These are phyloP conservation scores for Collybia mongolica DNA, from an alignment of 768 basidiomycete genomes.

Conservation along the genomic window DNA sequence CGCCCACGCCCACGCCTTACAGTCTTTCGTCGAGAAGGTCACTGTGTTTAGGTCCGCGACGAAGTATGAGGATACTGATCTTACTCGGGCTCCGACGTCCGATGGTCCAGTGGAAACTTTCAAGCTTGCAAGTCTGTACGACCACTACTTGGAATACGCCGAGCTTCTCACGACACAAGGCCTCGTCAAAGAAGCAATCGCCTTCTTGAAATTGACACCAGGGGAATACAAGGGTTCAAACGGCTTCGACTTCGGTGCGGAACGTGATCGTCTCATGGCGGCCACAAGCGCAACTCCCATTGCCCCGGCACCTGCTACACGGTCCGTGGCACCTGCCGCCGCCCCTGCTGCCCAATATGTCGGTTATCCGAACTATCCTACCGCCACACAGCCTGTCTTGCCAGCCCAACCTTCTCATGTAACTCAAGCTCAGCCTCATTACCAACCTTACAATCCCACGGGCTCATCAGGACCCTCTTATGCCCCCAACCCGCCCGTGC, in stretches of 20 bases:
- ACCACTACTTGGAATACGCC: constrained; percentile 94
- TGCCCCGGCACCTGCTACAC: constrained; percentile 17
- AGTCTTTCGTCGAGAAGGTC: constrained; percentile 95
- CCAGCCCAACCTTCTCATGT: constrained; percentile 12
- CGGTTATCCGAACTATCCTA: constrained; percentile 19
- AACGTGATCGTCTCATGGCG: constrained; percentile 36
- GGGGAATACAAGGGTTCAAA: constrained; percentile 67
- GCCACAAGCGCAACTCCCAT: constrained; percentile 21
- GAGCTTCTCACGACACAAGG: constrained; percentile 90
- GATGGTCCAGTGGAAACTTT: constrained; percentile 59
- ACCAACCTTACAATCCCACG: constrained; percentile 10
- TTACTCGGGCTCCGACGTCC: constrained; percentile 37
- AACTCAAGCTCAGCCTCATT: constrained; percentile 9
- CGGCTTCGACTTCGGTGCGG: constrained; percentile 34
- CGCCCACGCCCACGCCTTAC: constrained; percentile 81
- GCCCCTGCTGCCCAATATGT: constrained; percentile 19
- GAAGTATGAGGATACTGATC: constrained; percentile 72
- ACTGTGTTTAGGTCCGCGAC: constrained; percentile 90
- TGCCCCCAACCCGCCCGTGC: constrained; percentile 19
- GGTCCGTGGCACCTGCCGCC: constrained; percentile 15
- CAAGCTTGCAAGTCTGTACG: constrained; percentile 85
- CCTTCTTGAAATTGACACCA: constrained; percentile 80
- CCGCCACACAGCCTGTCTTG: constrained; percentile 12
- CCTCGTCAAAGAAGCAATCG: constrained; percentile 77
- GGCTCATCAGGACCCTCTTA: constrained; percentile 12